These are phyloP conservation scores for Mucor plumbeus DNA, from an alignment of 371 early-diverging fungal species.

Conservation along the genomic window DNA sequence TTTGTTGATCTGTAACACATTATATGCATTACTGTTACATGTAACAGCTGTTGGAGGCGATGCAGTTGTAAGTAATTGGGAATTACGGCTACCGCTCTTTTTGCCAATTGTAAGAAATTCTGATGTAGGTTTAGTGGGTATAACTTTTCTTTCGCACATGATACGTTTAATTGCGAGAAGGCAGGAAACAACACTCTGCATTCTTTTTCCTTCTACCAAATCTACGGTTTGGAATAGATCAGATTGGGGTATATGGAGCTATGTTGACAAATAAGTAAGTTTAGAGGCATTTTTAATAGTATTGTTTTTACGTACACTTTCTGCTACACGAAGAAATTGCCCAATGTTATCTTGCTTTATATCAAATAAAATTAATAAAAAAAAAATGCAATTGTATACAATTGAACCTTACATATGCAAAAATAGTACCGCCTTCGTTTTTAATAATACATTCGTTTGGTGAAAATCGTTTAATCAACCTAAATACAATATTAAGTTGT, in stretches of 20 bases:
- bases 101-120: background rate
- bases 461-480: slow-evolving; percentile 24
- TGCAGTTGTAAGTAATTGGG: slow-evolving; percentile 3
- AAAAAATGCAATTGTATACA: background rate
- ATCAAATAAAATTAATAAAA: background rate
- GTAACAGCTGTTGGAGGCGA: background rate
- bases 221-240: slow-evolving; percentile 95
- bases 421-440: slow-evolving; percentile 28
- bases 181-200: slow-evolving; percentile 63
- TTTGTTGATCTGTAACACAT: background rate
- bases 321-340: slow-evolving; percentile 66
- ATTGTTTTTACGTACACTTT: slow-evolving; percentile 36
- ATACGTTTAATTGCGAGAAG: slow-evolving; percentile 30
- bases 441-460: slow-evolving; percentile 25
- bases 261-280: background rate
- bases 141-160: slow-evolving; percentile 26
- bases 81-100: slow-evolving; percentile 2
- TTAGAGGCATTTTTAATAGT: background rate
- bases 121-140: slow-evolving; percentile 1
- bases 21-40: background rate
- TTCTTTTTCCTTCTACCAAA: slow-evolving; percentile 88
- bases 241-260: slow-evolving; percentile 79
- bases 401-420: slow-evolving; percentile 25
- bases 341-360: slow-evolving; percentile 83
- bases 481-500: background rate